Evolutionary conservation across 768 basidiomycete genomes (phyloP), one percentile per base, ranked within the genome.

Genomic region (Mycena pura): DNA sequence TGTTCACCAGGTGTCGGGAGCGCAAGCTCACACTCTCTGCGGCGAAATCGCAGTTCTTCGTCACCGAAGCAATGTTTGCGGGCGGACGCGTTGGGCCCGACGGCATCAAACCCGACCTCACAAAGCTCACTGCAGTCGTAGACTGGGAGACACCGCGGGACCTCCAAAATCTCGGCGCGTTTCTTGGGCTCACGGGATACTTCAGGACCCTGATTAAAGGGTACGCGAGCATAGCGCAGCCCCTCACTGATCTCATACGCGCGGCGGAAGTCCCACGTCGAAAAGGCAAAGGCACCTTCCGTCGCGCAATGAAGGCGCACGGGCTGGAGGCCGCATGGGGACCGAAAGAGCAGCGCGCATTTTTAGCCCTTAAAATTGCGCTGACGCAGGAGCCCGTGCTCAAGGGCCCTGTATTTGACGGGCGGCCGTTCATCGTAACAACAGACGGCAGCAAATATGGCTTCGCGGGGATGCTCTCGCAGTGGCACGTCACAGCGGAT

Each of bases 51-150:
- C 13, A 65, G n/a, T 66, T 80, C 5, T 80, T 80, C 65, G 67
- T 78, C 58, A 68, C 72, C 0, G 70, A 76, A 27, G 72, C 71
- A 0, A 66, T 73, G 1, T 80, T 80, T 47, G 74, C 75, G 7
- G 78, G 78, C 0, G 74, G 70, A 0, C 40, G 44, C 0, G 67
- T 80, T 2, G 70, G 76, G 5, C 66, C 69, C 0, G 40, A 68
- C 0, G 79, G 80, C 1, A 70, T 82, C 3, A 61, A 57, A 19
- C 74, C 76, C 1, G 76, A 80, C 60, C 63, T 70, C 2, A 50
- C 69, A 4, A 82, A 80, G 60, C 64, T 81, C 6, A 72, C 70
- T 1, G 74, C 78, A 1, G 72, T 80, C 9, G 71, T 80, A 2
- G 62, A 80, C 62, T 77, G 75, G 73, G 49, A 50, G 28, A 31